Evolutionary conservation across 352 stramenopile genomes (phyloP).

Genomic region (Globisporangium alternatum): DNA sequence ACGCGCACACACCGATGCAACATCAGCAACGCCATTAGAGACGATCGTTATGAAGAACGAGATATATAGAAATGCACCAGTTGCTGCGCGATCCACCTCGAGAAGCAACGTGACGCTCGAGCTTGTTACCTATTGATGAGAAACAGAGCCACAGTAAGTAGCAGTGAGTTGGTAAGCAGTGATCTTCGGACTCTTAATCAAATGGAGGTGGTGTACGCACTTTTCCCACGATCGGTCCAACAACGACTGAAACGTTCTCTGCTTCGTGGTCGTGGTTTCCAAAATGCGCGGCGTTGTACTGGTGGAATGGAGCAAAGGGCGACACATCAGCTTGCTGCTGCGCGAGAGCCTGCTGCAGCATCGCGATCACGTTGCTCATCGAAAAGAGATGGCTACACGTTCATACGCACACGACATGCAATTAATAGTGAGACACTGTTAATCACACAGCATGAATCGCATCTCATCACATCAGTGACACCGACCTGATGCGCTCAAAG

Average conservation of each 20-base stretch:
- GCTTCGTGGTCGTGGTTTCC: slow-evolving; percentile 6
- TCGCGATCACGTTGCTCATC: slow-evolving; percentile 28
- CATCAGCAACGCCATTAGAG: neutral
- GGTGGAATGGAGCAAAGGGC: slow-evolving; percentile 19
- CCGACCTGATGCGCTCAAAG: slow-evolving; percentile 50
- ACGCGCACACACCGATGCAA: no score
- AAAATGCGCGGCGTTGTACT: slow-evolving; percentile 39
- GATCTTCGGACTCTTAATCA: neutral
- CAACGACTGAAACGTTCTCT: slow-evolving; percentile 29
- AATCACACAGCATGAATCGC: neutral
- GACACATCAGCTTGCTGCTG: slow-evolving; percentile 16
- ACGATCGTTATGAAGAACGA: neutral
- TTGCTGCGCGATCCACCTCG: slow-evolving; percentile 28
- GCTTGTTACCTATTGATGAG: slow-evolving; percentile 17
- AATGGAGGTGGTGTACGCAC: slow-evolving; percentile 12
- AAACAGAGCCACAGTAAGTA: neutral
- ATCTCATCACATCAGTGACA: neutral
- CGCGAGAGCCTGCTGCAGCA: slow-evolving; percentile 30
- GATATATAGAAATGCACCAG: neutral
- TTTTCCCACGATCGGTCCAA: slow-evolving; percentile 39
- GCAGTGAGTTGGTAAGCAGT: neutral
- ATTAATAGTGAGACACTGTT: neutral
- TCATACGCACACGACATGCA: neutral
- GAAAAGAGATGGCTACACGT: slow-evolving; percentile 43
- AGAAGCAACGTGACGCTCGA: slow-evolving; percentile 30